Conservation (phyloP, 306 rosid genomes). For the Begonia peltatifolia region DNA sequence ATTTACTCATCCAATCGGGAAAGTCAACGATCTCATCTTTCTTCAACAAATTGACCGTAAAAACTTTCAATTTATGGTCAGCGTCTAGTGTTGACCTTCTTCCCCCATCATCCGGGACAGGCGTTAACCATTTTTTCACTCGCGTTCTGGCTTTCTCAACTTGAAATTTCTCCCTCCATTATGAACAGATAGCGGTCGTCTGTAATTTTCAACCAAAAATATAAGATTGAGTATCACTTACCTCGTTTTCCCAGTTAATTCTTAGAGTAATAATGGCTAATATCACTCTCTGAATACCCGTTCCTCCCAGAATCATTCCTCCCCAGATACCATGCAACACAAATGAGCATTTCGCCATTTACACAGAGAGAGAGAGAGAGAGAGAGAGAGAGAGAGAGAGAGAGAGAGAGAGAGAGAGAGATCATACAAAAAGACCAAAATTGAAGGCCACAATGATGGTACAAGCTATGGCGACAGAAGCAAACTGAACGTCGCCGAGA, state of each 20-base stretch:
- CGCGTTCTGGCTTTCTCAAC: conserved; percentile 2
- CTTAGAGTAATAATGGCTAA: conserved; percentile 21
- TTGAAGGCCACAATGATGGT: conserved; percentile 8
- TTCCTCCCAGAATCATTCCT: conserved; percentile 80
- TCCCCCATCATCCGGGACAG: not conserved
- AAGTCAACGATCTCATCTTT: too few relatives aligned
- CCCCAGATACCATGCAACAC: conserved; percentile 56
- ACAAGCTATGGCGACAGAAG: conserved; percentile 10
- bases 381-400: not conserved
- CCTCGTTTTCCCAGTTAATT: conserved; percentile 60
- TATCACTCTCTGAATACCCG: conserved; percentile 41
- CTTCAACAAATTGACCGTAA: too few relatives aligned
- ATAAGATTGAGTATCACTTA: not conserved
- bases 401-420: too few relatives aligned
- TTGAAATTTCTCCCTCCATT: not conserved
- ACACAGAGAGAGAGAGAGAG: not conserved
- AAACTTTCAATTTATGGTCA: too few relatives aligned
- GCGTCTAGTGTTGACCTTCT: too few relatives aligned
- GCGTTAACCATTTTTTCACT: not conserved
- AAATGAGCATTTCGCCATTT: too few relatives aligned
- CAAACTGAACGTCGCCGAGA: conserved; percentile 12
- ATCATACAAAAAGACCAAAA: conserved; percentile 10
- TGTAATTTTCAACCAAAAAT: not conserved
- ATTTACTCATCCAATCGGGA: too few relatives aligned
- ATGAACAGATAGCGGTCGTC: not conserved